Evolutionary conservation across 345 rosid species (phyloP), one percentile per base, ranked within the genome.

Genomic region (Chamaenerion angustifolium): DNA sequence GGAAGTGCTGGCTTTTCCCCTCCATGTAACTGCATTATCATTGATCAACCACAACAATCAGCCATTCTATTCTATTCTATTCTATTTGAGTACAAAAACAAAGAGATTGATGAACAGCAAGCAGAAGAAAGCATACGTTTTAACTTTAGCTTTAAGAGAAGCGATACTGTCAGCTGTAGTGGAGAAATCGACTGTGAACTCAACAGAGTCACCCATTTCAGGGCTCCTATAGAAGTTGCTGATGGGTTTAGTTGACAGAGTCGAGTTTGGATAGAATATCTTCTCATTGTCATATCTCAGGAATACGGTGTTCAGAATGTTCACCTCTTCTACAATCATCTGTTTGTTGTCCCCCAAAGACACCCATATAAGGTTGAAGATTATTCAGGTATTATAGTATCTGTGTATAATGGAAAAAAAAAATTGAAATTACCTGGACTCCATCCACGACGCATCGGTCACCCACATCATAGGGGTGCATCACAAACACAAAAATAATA

Each of bases 281-380:
- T 77, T 82, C 70, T 80, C 83, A 43, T 77, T 82, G 70, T 82
- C 69, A 44, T 57, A 79, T 64, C 76, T 77, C 68, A 82, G 58
- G 64, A 82, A 82, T 46, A 82, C 72, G 0, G 92, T 82, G 0
- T 79, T 63, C 58, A 77, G 46, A 46, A 82, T 59, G 62, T 82
- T 80, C 80, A 79, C 73, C 59, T 82, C 92, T 67, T 80, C 92
- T 11, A 82, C 87, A 15, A 77, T 44, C 82, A 82, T 62, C 92
- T 82, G 80, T 11, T 43, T 15, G 16, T 31, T n/a, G n/a, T 31
- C 37, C 37, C 6, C 37, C 25, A 21, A 42, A 16, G 12, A 43
- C 6, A 40, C 18, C 1, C 11, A 35, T 40, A 35, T 15, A 35
- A 2, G 3, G 21, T 23, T 23, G 27, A 23, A 5, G 27, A 23